Evolutionary conservation across 345 rosid species (phyloP).

Genomic region (Citrus glauca): DNA sequence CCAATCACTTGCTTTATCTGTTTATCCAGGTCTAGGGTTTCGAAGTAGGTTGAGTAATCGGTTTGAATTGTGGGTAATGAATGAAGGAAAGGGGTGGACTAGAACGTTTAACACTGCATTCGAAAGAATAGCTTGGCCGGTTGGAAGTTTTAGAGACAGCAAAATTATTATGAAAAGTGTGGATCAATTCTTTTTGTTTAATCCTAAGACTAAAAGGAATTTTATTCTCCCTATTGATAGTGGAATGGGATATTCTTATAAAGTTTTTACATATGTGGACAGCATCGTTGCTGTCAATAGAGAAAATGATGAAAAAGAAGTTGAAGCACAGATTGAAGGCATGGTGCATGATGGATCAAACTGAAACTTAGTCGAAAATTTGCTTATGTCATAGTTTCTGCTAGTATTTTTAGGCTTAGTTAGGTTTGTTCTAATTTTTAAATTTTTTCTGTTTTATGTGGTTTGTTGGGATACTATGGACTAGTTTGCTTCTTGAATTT

Average conservation of each 20-base stretch:
- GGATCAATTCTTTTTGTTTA: not conserved
- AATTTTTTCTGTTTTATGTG: too few species aligned
- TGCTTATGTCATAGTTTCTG: not conserved
- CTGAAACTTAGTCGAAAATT: too few species aligned
- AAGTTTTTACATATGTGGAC: conserved; percentile 25
- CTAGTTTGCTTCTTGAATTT: not conserved
- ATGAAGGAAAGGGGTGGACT: conserved; percentile 11
- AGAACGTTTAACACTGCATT: not conserved
- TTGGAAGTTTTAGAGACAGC: conserved; percentile 19
- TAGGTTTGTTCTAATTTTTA: not conserved
- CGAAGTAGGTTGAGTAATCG: not conserved
- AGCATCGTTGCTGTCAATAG: conserved; percentile 27
- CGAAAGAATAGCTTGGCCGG: conserved; percentile 11
- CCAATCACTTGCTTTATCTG: conserved; percentile 28
- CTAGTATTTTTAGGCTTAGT: not conserved
- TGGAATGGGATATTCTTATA: conserved; percentile 11
- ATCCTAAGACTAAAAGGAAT: not conserved
- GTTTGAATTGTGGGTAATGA: conserved; percentile 24
- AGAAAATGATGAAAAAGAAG: not conserved
- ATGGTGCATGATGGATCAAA: not conserved
- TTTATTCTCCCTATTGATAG: not conserved
- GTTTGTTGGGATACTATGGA: not conserved
- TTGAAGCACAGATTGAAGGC: not conserved
- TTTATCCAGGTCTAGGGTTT: conserved; percentile 17
- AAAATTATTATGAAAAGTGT: conserved; percentile 15